A percentile compares a stretch with the other conserved stretches of the same genome.
phyloP scores from a whole-genome alignment of 331 rosid genomes.

The Prunus yedoensis region DNA sequence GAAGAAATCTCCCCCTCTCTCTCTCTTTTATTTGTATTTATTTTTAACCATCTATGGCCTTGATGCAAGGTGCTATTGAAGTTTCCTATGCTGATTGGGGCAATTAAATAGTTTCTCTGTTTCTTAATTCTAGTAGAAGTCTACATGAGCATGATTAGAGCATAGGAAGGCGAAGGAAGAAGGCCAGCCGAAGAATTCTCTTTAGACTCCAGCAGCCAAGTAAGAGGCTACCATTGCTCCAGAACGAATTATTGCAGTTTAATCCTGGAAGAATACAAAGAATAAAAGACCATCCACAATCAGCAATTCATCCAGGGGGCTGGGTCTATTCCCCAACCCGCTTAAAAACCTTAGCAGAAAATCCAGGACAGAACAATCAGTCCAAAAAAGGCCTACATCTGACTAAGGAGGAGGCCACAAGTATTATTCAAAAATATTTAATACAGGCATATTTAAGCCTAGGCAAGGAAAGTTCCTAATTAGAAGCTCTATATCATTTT shows the following conservation, averaged over 20 bases:
- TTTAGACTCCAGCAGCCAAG: background rate
- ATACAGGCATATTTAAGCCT: background rate
- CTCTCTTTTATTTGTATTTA: too few relatives aligned
- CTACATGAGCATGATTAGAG: background rate
- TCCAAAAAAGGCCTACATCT: background rate
- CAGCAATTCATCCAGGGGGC: background rate
- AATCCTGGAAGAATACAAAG: background rate
- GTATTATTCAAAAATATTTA: background rate
- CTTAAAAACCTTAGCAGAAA: constrained; percentile 1
- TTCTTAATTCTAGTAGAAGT: background rate
- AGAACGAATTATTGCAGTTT: background rate
- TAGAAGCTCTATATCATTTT: background rate
- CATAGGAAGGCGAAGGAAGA: constrained; percentile 7
- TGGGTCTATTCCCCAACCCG: background rate
- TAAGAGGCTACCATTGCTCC: background rate
- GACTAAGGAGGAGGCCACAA: background rate
- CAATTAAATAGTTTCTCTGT: background rate
- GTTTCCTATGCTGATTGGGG: constrained; percentile 1
- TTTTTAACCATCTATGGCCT: background rate
- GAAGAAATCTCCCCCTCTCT: background rate
- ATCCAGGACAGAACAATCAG: background rate
- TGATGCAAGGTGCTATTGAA: background rate
- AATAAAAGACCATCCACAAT: background rate
- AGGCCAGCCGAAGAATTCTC: constrained; percentile 6
- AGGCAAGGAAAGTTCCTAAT: background rate